Conservation (phyloP, 2,329 filamentous ascomycete genomes). For the Xylariaceae sp. region DNA sequence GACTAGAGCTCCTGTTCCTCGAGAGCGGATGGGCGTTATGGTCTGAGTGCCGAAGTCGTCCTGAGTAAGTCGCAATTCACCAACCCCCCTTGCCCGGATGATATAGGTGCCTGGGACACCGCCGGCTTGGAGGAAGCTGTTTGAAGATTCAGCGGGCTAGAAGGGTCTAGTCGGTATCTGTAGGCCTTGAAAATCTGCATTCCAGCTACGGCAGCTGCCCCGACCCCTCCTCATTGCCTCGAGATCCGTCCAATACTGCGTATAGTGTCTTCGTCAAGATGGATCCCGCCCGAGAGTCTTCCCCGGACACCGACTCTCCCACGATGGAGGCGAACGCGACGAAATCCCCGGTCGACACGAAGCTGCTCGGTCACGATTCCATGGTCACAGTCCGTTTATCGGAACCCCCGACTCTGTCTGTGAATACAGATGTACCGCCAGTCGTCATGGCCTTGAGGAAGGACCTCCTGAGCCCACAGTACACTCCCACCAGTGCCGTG, state of each 20-base stretch:
- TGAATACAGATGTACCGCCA: constrained; percentile 41
- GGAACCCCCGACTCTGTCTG: constrained; percentile 50
- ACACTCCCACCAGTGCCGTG: constrained; percentile 29
- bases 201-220: constrained; percentile 22
- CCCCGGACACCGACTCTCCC: constrained; percentile 13
- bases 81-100: constrained; percentile 20
- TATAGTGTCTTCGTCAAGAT: constrained; percentile 24
- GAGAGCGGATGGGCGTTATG: constrained; percentile 5
- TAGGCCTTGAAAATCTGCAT: constrained; percentile 26
- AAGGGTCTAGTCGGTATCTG: constrained; percentile 25
- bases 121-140: constrained; percentile 19
- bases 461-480: constrained; percentile 32
- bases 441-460: constrained; percentile 28
- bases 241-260: constrained; percentile 10
- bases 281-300: constrained; percentile 24
- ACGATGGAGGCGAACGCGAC: constrained; percentile 19
- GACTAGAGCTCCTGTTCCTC: constrained; percentile 5
- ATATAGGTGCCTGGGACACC: constrained; percentile 15
- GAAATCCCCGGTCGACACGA: constrained; percentile 24
- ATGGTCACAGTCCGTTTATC: constrained; percentile 74
- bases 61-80: constrained; percentile 8
- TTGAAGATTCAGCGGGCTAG: constrained; percentile 17
- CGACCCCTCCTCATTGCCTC: constrained; percentile 26
- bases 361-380: constrained; percentile 51
- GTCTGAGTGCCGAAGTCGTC: constrained; percentile 3